Evolutionary conservation across 768 basidiomycete species (phyloP).

Genomic region (Leccinum boreale): DNA sequence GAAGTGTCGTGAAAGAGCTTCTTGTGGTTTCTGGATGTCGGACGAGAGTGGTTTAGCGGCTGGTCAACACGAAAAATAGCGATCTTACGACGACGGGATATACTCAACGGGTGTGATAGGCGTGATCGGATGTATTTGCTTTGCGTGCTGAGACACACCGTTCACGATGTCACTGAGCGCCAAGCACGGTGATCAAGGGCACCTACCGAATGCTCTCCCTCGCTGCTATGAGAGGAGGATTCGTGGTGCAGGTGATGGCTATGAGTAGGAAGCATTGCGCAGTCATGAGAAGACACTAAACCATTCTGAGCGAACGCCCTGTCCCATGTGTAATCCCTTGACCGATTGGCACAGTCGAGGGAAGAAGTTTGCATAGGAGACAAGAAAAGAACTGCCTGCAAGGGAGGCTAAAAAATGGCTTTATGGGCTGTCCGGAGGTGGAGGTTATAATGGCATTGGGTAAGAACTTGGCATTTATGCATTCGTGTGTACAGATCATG

Average conservation of each 20-base stretch:
- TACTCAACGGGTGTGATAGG: slow-evolving; percentile 36
- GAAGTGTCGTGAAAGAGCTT: slow-evolving; percentile 32
- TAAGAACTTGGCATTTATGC: slow-evolving; percentile 38
- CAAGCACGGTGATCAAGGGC: slow-evolving; percentile 2
- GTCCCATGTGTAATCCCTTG: slow-evolving; percentile 36
- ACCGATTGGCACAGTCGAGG: slow-evolving; percentile 25
- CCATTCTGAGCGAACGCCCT: slow-evolving; percentile 36
- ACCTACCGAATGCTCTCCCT: slow-evolving; percentile 28
- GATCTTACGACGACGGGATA: slow-evolving; percentile 31
- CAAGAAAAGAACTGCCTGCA: slow-evolving; percentile 18
- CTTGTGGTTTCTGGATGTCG: slow-evolving; percentile 28
- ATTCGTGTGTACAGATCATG: slow-evolving; percentile 33
- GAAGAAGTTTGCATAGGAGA: slow-evolving; percentile 31
- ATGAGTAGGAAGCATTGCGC: slow-evolving; percentile 32
- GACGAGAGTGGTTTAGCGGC: slow-evolving; percentile 10
- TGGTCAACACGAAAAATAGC: slow-evolving; percentile 6
- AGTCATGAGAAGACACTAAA: slow-evolving; percentile 35
- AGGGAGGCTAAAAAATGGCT: slow-evolving; percentile 21
- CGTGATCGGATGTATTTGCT: slow-evolving; percentile 34
- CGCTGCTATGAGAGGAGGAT: slow-evolving; percentile 23
- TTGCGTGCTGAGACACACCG: slow-evolving; percentile 21
- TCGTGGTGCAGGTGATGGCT: slow-evolving; percentile 25
- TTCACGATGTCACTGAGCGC: slow-evolving; percentile 12
- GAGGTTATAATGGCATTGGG: slow-evolving; percentile 29
- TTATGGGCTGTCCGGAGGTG: slow-evolving; percentile 22